These are phyloP conservation scores for Epichloe gansuensis DNA, from an alignment of 2,329 filamentous ascomycete genomes.

Conservation along the genomic window DNA sequence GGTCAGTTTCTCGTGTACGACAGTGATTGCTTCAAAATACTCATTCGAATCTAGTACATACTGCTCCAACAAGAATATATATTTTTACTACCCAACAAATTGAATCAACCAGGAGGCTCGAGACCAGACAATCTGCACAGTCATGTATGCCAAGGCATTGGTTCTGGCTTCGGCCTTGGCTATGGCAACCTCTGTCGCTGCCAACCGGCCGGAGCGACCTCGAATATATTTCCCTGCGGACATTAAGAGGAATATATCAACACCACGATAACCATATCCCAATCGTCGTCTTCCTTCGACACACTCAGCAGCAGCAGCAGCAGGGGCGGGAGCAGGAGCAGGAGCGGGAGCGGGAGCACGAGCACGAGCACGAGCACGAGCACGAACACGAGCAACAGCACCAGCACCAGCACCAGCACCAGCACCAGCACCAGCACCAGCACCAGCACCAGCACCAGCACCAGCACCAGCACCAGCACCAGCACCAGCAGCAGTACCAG, in stretches of 20 bases:
- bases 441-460: conserved; percentile 10
- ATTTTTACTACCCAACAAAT: background rate
- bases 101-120: background rate
- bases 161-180: conserved; percentile 37
- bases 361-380: too few species aligned
- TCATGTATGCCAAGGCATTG: conserved; percentile 37
- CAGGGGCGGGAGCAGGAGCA: too few species aligned
- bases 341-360: too few species aligned
- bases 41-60: background rate
- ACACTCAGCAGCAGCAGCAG: conserved; percentile 1
- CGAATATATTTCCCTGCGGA: conserved; percentile 47
- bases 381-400: too few species aligned
- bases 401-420: too few species aligned
- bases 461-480: background rate
- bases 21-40: background rate
- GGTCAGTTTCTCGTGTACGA: conserved; percentile 15
- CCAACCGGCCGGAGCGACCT: conserved; percentile 30
- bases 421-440: too few species aligned
- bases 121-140: conserved; percentile 9
- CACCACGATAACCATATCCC: conserved; percentile 24
- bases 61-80: background rate
- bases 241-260: conserved; percentile 40
- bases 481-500: too few species aligned
- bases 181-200: conserved; percentile 33
- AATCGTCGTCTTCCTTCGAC: conserved; percentile 9